Base-by-base conservation (phyloP, 2,329 filamentous ascomycete species). In the Ascosphaera aggregata region DNA sequence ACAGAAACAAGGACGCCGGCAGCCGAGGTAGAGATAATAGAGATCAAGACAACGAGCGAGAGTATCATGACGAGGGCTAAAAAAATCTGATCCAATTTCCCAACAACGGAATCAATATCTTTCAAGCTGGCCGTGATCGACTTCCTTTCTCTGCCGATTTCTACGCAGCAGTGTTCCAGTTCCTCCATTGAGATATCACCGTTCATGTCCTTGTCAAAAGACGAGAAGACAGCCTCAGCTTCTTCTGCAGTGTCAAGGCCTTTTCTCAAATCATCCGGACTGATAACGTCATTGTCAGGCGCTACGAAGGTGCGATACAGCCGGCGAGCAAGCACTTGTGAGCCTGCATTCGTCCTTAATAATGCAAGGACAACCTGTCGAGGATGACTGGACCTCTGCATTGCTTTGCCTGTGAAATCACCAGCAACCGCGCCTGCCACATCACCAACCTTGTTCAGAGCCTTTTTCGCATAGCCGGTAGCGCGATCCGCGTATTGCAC, bases 131-230 rank as follows among this genome's bases (percentile, higher is more conserved):
- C 86, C 0, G 84, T 86, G 47, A 95, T 94, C 5, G 84, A 82
- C 56, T 94, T 95, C 52, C 86, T 80, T 61, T 95, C 86, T 13
- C 86, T 72, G 27, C 86, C 84, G 46, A 94, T 89, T 52, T 95
- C 86, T 39, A 92, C 85, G 57, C 82, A 92, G 18, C 91, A 84
- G 17, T 80, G 73, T 55, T 94, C 85, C 17, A 95, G 69, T 54
- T 94, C 86, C 50, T 93, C 82, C 71, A 93, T 84, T 1, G 80
- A 91, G 38, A 94, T 92, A 50, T 95, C 86, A 3, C 85, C 86
- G 45, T 95, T 95, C 62, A 94, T 72, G 49, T 95, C 86, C 52
- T 89, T 91, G 59, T 95, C 86, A 47, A 94, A 94, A 64, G 94
- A 85, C 47, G 67, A 65, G 50, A 95, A 94, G 0, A 85, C 85